phyloP scores from a whole-genome alignment of 108 stramenopile species.

The Fistulifera pelliculosa region DNA sequence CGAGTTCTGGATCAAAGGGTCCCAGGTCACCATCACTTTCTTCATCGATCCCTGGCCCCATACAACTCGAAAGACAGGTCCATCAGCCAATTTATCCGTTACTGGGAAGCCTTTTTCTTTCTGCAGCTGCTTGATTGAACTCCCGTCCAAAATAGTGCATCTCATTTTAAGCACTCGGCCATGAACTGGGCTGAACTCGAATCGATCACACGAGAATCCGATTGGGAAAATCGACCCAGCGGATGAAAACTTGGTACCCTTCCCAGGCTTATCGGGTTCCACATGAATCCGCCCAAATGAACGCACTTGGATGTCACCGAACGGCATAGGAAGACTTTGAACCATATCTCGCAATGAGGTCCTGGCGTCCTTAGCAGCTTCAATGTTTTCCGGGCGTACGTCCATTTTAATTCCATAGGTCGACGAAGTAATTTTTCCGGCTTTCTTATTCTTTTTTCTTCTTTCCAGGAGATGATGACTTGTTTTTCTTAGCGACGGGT shows the following conservation, averaged over 20 bases:
- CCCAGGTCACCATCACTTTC: conserved; percentile 31
- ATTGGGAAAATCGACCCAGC: conserved; percentile 55
- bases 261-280: conserved; percentile 3
- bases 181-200: conserved; percentile 70
- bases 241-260: conserved; percentile 33
- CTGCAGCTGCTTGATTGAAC: conserved; percentile 13
- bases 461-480: conserved; percentile 12
- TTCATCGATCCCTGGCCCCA: conserved; percentile 84
- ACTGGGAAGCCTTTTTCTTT: conserved; percentile 1
- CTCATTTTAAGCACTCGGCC: conserved; percentile 68
- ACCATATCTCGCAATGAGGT: conserved; percentile 37
- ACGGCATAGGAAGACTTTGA: conserved; percentile 36
- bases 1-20: conserved; percentile 48
- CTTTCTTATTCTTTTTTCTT: conserved; percentile 9
- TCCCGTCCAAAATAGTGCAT: conserved; percentile 73
- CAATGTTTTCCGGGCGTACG: conserved; percentile 35
- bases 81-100: conserved; percentile 15
- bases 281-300: conserved; percentile 58
- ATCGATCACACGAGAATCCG: conserved; percentile 79
- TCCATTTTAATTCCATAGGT: conserved; percentile 5
- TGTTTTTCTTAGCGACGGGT: conserved; percentile 17
- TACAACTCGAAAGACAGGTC: conserved; percentile 74
- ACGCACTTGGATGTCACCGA: conserved; percentile 49
- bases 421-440: conserved; percentile 5
- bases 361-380: conserved; percentile 50